A percentile compares a stretch with the other conserved stretches of the same genome.
Evolutionary conservation across 371 early-diverging fungal species (phyloP).

Genomic region (Capillidium heterosporum): DNA sequence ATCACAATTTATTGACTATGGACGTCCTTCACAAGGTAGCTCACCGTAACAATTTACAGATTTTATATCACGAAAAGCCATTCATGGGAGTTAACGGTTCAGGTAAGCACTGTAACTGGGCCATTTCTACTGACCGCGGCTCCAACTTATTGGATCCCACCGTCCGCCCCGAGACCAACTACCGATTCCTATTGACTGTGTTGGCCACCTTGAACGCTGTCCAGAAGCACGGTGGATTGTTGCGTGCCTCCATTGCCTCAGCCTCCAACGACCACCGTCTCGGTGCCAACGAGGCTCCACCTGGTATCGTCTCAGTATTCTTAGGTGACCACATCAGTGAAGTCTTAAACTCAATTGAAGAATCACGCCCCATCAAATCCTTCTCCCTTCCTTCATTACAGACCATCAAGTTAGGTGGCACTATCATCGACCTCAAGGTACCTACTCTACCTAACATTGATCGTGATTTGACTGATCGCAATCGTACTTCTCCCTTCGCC

Average conservation of each 20-base stretch:
- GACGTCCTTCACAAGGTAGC: slow-evolving; percentile 91
- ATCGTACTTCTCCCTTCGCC: slow-evolving; percentile 96
- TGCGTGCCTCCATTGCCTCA: slow-evolving; percentile 80
- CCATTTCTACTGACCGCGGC: slow-evolving; percentile 83
- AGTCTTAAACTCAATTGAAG: slow-evolving; percentile 78
- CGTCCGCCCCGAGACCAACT: slow-evolving; percentile 82
- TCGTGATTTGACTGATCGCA: slow-evolving; percentile 95
- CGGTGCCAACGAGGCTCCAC: slow-evolving; percentile 96
- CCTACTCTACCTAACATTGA: slow-evolving; percentile 75
- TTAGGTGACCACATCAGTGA: slow-evolving; percentile 87
- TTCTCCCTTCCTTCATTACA: slow-evolving; percentile 63
- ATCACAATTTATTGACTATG: slow-evolving; percentile 97
- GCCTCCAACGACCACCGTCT: slow-evolving; percentile 93
- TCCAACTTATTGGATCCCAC: slow-evolving; percentile 92
- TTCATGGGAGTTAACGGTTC: slow-evolving; percentile 96
- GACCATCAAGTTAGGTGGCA: slow-evolving; percentile 85
- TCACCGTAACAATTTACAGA: slow-evolving; percentile 89
- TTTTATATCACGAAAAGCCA: slow-evolving; percentile 97
- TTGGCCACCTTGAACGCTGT: slow-evolving; percentile 80
- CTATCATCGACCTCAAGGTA: slow-evolving; percentile 86
- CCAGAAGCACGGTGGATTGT: slow-evolving; percentile 68
- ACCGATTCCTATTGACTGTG: slow-evolving; percentile 85
- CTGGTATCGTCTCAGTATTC: slow-evolving; percentile 91
- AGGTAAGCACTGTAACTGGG: slow-evolving; percentile 99
- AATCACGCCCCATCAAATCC: slow-evolving; percentile 65